These are phyloP conservation scores for Brettanomyces naardenensis DNA, from an alignment of 805 yeast species.

Conservation along the genomic window DNA sequence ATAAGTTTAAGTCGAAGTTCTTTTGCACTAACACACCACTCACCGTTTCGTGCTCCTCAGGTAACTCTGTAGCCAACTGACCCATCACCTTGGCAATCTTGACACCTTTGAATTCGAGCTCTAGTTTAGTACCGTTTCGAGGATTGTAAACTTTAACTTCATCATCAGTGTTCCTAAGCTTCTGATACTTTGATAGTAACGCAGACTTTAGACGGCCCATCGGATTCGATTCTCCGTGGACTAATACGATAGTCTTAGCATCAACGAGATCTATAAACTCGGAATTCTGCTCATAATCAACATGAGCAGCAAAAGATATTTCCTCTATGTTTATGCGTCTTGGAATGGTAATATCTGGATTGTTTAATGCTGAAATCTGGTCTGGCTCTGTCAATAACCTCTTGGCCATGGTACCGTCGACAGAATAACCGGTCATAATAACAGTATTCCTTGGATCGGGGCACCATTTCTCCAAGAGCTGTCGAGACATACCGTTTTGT, in stretches of 20 bases:
- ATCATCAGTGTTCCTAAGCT: constrained; percentile 73
- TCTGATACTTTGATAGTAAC: constrained; percentile 73
- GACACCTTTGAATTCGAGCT: constrained; percentile 70
- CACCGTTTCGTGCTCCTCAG: constrained; percentile 33
- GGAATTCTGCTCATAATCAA: constrained; percentile 88
- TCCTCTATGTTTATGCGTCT: constrained; percentile 85
- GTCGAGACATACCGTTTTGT: constrained; percentile 91
- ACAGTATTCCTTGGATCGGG: constrained; percentile 90
- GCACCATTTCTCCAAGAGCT: constrained; percentile 89
- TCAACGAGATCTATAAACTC: constrained; percentile 84
- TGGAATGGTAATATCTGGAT: constrained; percentile 79
- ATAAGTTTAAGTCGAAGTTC: constrained; percentile 78
- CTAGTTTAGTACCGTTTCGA: constrained; percentile 75
- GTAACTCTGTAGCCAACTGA: constrained; percentile 38
- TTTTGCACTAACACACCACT: constrained; percentile 87
- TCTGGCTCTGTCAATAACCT: constrained; percentile 80
- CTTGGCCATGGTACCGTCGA: constrained; percentile 98
- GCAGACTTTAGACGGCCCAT: constrained; percentile 98
- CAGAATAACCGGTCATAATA: constrained; percentile 92
- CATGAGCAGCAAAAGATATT: constrained; percentile 99
- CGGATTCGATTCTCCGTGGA: constrained; percentile 97
- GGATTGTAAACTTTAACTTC: constrained; percentile 93
- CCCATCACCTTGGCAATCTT: constrained; percentile 74
- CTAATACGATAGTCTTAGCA: constrained; percentile 80
- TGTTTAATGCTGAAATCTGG: constrained; percentile 76